Evolutionary conservation across 176 grass and related monocot genomes (phyloP), one percentile per base, ranked within the genome.

Genomic region (Oryza glaberrima): DNA sequence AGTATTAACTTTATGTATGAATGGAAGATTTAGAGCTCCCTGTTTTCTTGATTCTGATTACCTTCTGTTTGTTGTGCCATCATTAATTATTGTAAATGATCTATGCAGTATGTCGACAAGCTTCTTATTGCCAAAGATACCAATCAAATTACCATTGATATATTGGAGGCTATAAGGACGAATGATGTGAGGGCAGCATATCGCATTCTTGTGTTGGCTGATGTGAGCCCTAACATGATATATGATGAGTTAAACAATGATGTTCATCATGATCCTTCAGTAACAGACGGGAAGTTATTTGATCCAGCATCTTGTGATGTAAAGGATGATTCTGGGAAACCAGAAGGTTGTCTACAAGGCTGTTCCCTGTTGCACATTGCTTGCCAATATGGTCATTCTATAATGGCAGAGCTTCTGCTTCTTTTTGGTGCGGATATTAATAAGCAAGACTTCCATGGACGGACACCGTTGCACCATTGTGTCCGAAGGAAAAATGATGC

Each of bases 341-440:
- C 85, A 25, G 91, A 95, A 81, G 82, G 91, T 87, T 98, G 93
- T 88, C 69, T 95, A 45, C 92, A 98, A 83, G 93, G 95, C 41
- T 94, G 93, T 83, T 93, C 95, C 52, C 83, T 92, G 54, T 68
- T 95, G 58, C 95, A 98, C 83, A 85, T 98, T 43, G 91, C 92
- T 3, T 95, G 88, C 75, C 88, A 95, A 88, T 83, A 77, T 75
- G 88, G 79, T 2, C 76, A 93, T 82, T 76, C 84, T 77, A 36
- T 85, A 63, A 86, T 95, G 85, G 54, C 92, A 26, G 95, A 98
- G 80, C 82, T 98, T 40, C 83, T 98, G 23, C 87, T 98, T 75
- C 95, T 93, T 86, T 95, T 95, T 75, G 95, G 95, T 5, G 88
- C 95, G 23, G 84, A 95, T 77, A 95, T 95, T 88, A 90, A 98